These are phyloP conservation scores for Fusarium acutatum DNA, from an alignment of 2,329 filamentous ascomycete species.

Conservation along the genomic window DNA sequence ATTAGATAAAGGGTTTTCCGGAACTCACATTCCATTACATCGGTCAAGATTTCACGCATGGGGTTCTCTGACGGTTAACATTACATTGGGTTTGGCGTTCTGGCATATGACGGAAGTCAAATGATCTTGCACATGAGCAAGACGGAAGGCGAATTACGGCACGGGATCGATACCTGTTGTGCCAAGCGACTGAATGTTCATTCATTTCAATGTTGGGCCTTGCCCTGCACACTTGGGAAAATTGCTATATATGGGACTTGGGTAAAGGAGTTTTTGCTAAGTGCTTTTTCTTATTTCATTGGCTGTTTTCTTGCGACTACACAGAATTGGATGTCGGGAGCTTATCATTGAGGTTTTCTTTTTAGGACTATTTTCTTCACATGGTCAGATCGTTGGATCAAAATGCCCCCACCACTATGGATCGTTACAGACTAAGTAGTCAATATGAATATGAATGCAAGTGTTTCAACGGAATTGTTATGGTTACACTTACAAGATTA, in stretches of 20 bases:
- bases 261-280: conserved; percentile 41
- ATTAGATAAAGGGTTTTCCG: conserved; percentile 65
- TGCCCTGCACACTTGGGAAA: conserved; percentile 19
- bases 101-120: conserved; percentile 37
- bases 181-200: conserved; percentile 23
- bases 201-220: conserved; percentile 28
- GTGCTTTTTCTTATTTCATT: conserved; percentile 11
- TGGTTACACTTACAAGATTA: not conserved
- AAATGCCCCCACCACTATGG: conserved; percentile 21
- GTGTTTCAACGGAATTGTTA: not conserved
- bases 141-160: conserved; percentile 29
- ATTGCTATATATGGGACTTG: conserved; percentile 29
- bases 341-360: not conserved
- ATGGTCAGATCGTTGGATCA: conserved; percentile 8
- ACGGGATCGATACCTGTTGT: conserved; percentile 20
- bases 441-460: conserved; percentile 18
- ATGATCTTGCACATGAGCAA: conserved; percentile 31
- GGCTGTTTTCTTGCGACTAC: conserved; percentile 1
- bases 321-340: conserved; percentile 11
- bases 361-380: not conserved
- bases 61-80: conserved; percentile 24
- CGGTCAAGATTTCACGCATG: conserved; percentile 10
- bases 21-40: conserved; percentile 30
- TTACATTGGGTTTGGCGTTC: conserved; percentile 41
- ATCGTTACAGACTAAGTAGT: conserved; percentile 38